A percentile compares a stretch with the other conserved stretches of the same genome.
These are phyloP conservation scores for Aspergillus candidus DNA, from an alignment of 2,329 filamentous ascomycete species.

Conservation along the genomic window DNA sequence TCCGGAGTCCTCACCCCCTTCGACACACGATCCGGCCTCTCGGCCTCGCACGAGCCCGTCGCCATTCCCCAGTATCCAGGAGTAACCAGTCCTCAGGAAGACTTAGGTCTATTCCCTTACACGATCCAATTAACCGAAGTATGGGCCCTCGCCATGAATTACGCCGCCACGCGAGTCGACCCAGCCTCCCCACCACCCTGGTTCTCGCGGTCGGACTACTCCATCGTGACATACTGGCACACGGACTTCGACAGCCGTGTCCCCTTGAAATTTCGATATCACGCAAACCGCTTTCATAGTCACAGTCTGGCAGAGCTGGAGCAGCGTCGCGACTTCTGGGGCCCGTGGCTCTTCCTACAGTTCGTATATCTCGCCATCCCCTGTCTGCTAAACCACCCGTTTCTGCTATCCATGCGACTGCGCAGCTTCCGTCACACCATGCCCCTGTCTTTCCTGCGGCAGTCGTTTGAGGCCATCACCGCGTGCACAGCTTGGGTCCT, in stretches of 20 bases:
- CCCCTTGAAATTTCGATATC: slow-evolving; percentile 43
- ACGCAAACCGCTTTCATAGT: slow-evolving; percentile 41
- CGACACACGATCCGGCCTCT: slow-evolving; percentile 1
- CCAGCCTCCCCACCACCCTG: slow-evolving; percentile 36
- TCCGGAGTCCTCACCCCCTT: not conserved
- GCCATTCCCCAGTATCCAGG: no score
- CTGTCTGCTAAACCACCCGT: slow-evolving; percentile 46
- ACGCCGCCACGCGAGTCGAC: slow-evolving; percentile 37
- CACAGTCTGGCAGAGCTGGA: slow-evolving; percentile 33
- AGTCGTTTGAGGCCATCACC: slow-evolving; percentile 43
- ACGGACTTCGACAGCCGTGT: slow-evolving; percentile 45
- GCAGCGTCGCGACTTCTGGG: slow-evolving; percentile 43
- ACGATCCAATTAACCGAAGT: slow-evolving; percentile 38
- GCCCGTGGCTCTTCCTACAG: slow-evolving; percentile 45
- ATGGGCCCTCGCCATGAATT: slow-evolving; percentile 42
- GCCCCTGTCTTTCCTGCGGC: slow-evolving; percentile 46
- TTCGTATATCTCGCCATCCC: slow-evolving; percentile 45
- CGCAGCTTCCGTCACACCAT: slow-evolving; percentile 44
- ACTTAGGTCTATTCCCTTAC: slow-evolving; percentile 36
- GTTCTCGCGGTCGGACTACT: slow-evolving; percentile 45
- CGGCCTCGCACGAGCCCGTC: not conserved
- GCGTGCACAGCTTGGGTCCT: slow-evolving; percentile 45
- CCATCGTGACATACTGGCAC: slow-evolving; percentile 40
- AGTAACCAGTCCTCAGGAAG: slow-evolving; percentile 9
- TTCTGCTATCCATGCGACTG: slow-evolving; percentile 44